Evolutionary conservation across 1,284 basidiomycete genomes (phyloP), one percentile per base, ranked within the genome.

Genomic region (Apiotrichum sp.): DNA sequence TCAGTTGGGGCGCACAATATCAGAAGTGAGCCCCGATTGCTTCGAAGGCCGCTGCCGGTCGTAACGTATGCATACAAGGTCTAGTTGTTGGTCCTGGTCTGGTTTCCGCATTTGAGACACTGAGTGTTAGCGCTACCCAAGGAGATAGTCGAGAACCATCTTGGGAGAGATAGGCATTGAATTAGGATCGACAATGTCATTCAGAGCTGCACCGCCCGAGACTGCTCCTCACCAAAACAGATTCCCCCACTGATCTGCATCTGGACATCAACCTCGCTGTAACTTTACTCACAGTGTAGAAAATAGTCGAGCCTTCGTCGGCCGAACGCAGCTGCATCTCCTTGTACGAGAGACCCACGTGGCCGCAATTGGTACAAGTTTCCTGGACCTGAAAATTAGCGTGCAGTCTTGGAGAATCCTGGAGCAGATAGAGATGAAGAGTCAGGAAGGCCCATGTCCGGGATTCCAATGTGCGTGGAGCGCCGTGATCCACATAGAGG

Each of bases 291-390:
- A 75, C 74, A 66, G 72, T 75, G 70, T 77, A 77, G 64, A 79
- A 78, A 44, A 92, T 86, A 5, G 90, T 93, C 36, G 88, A 88
- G 2, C 89, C 90, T 79, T 93, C 90, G 74, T 93, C 90, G 35
- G 89, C 90, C 64, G 88, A 88, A 53, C 90, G 83, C 67, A 92
- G 79, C 85, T 92, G 78, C 68, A 72, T 67, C 54, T 71, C 64
- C 56, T 66, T 68, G 62, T 69, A 78, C 38, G 70, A 72, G 53
- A 78, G 62, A 22, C 77, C 85, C 63, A 84, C 79, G 75, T 91
- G 84, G 42, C 89, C 89, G 69, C 95, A 98, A 50, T 84, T 83
- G 0, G 91, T 91, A 71, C 96, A 98, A 75, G 87, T 88, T 75
- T 98, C 95, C 53, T 88, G 85, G 39, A 92, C 89, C 88, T 96